Percentiles rank a stretch among this genome's conserved stretches.
Conservation (phyloP, 176 grass and related monocot genomes). For the Eragrostis nindensis region DNA sequence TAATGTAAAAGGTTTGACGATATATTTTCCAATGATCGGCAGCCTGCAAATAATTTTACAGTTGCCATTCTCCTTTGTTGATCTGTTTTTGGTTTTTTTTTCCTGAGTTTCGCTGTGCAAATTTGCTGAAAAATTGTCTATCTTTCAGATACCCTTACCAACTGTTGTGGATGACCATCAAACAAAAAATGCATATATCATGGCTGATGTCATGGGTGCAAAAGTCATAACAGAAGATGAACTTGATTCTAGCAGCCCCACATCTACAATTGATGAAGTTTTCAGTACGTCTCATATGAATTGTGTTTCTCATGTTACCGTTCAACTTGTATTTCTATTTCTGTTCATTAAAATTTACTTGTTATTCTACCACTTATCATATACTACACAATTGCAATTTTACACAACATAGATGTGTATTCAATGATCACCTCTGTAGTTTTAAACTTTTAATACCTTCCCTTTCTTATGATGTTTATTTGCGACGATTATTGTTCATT, state of each 20-base stretch:
- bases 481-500: conserved; percentile 1
- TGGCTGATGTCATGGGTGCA: conserved; percentile 87
- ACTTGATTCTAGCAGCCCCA: conserved; percentile 84
- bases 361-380: conserved; percentile 15
- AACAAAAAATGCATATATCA: conserved; percentile 95
- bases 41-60: conserved; percentile 1
- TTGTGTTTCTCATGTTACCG: conserved; percentile 40
- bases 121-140: neutral
- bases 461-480: neutral
- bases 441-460: conserved; percentile 15
- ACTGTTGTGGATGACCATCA: conserved; percentile 78
- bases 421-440: neutral
- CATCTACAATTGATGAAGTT: conserved; percentile 72
- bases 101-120: neutral
- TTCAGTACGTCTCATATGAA: conserved; percentile 58
- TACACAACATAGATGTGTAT: neutral
- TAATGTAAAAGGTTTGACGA: neutral
- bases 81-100: neutral
- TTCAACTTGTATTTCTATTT: neutral
- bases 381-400: conserved; percentile 15
- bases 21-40: neutral
- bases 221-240: conserved; percentile 91
- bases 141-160: conserved; percentile 73
- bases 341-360: neutral
- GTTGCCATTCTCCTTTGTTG: too few species aligned